Percentiles rank a stretch among this genome's conserved stretches.
Evolutionary conservation across 192 early-diverging fungal species (phyloP).

Genomic region (Backusella parvicylindrica): DNA sequence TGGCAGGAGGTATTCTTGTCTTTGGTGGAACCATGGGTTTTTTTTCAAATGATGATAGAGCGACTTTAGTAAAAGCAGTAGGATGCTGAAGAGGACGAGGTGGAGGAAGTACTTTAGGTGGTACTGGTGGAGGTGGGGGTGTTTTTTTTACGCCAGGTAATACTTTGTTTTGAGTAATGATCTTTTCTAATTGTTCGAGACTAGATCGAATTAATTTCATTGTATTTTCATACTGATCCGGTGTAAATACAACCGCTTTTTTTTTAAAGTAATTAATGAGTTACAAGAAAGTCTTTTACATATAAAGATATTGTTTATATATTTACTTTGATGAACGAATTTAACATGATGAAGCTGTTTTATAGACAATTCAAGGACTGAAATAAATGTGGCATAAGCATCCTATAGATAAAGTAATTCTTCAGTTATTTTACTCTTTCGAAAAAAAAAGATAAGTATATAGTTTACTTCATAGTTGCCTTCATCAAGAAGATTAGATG

Average conservation of each 20-base stretch:
- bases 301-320: background rate
- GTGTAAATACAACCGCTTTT: background rate
- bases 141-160: conserved; percentile 2
- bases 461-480: conserved; percentile 46
- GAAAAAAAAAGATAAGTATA: background rate
- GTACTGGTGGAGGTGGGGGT: conserved; percentile 7
- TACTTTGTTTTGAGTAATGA: conserved; percentile 6
- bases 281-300: background rate
- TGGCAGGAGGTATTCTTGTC: conserved; percentile 25
- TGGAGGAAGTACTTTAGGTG: conserved; percentile 9
- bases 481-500: conserved; percentile 35
- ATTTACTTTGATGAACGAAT: conserved; percentile 53
- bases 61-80: background rate
- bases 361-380: conserved; percentile 39
- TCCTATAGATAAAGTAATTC: background rate
- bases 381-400: conserved; percentile 45
- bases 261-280: background rate
- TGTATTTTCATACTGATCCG: background rate
- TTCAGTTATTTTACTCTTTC: background rate
- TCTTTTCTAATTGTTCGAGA: conserved; percentile 11
- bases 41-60: conserved; percentile 6
- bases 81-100: background rate
- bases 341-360: conserved; percentile 47
- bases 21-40: conserved; percentile 42
- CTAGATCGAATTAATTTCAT: conserved; percentile 4